Evolutionary conservation across 345 rosid genomes (phyloP).

Genomic region (Salix brachista): DNA sequence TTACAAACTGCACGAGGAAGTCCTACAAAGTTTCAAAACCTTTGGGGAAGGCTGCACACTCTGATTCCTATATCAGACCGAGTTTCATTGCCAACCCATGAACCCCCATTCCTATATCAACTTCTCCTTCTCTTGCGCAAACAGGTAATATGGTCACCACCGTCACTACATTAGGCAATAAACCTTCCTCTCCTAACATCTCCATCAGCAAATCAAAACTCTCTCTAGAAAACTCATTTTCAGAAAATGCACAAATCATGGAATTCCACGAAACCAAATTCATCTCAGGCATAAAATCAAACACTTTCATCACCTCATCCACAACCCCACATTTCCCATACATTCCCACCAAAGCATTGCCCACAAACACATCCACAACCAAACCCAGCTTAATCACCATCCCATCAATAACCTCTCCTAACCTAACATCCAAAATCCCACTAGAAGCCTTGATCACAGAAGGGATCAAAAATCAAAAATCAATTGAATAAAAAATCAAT

Average conservation of each 20-base stretch:
- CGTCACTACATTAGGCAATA: slow-evolving; percentile 52
- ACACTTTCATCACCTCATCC: not conserved
- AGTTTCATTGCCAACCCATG: too few species aligned
- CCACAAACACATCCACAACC: slow-evolving; percentile 48
- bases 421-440: slow-evolving; percentile 34
- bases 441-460: slow-evolving; percentile 65
- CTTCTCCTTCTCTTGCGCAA: too few species aligned
- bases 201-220: slow-evolving; percentile 36
- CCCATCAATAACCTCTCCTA: slow-evolving; percentile 54
- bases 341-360: slow-evolving; percentile 52
- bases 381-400: slow-evolving; percentile 50
- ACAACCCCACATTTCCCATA: slow-evolving; percentile 51
- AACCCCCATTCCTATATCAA: too few species aligned
- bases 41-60: too few species aligned
- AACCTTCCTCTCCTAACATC: slow-evolving; percentile 39
- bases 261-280: slow-evolving; percentile 72
- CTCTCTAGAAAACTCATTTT: slow-evolving; percentile 37
- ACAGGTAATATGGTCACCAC: slow-evolving; percentile 52
- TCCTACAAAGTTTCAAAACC: too few species aligned
- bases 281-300: slow-evolving; percentile 40
- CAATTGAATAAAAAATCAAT: too few species aligned
- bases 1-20: too few species aligned
- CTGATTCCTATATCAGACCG: too few species aligned
- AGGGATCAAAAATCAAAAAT: slow-evolving; percentile 22
- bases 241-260: slow-evolving; percentile 44